Base-by-base conservation (phyloP, 1,284 basidiomycete species). In the Papiliotrema nemorosa region DNA sequence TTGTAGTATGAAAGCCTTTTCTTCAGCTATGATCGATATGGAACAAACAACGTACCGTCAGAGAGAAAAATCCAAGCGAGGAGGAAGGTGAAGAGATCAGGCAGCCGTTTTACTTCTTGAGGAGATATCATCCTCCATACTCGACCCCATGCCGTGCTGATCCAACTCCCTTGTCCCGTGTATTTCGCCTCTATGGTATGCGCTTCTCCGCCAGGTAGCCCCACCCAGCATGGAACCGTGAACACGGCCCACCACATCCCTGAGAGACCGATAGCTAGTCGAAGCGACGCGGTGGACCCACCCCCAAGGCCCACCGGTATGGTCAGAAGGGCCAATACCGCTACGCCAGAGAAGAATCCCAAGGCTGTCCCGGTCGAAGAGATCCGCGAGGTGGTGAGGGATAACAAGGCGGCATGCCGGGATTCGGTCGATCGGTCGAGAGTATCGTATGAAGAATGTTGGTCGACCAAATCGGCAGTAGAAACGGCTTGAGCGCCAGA, bases 21-120 rank as follows among this genome's bases (percentile, higher is more conserved):
- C n/a, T 36, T 39, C 37, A 39, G 31, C 26, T 31, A 7, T 31
- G 14, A 31, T 31, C 29, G 14, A 7, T 31, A 31, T 14, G 14
- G 14, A 14, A 31, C 9, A 31, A 31, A 31, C 9, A 31, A 31
- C 81, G 45, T 46, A 88, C 88, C 88, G 66, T 94, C 90, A 0
- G 87, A 90, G 26, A 96, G 81, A 13, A 94, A 79, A 67, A 94
- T 90, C 90, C 91, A 94, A 0, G 91, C 88, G 3, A 84, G 80
- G 35, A 94, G 83, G 63, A 89, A 93, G 52, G 80, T 79, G 77
- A 92, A 96, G 0, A 90, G 88, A 64, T 90, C 86, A 31, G 80
- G 79, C n/a, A 93, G 76, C 52, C 80, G 80, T 68, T 79, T 80
- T 29, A 92, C 82, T 65, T 92, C 84, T 3, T 69, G 69, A 75